Conservation (phyloP, 1,139 yeast genomes). For the Kodamaea ohmeri region DNA sequence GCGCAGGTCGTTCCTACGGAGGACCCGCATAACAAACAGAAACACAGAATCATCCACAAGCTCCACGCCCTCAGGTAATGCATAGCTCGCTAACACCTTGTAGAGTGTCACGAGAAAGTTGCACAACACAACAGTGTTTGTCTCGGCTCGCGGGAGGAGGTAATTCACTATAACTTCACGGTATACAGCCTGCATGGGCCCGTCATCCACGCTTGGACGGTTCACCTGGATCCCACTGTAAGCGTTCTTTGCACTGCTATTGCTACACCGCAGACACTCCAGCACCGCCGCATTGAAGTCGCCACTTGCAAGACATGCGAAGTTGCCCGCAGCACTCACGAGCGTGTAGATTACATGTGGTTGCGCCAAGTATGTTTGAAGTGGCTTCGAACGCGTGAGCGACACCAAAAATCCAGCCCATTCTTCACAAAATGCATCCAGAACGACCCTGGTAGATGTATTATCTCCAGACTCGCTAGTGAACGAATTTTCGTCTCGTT, state of each 20-base stretch:
- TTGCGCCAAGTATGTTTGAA: slow-evolving; percentile 9
- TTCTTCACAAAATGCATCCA: too few species aligned
- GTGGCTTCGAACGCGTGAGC: slow-evolving; percentile 10
- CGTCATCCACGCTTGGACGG: slow-evolving; percentile 24
- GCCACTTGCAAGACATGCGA: slow-evolving; percentile 39
- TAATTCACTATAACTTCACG: slow-evolving; percentile 24
- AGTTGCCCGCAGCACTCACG: slow-evolving; percentile 41
- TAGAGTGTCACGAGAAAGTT: slow-evolving; percentile 46
- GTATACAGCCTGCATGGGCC: slow-evolving; percentile 23
- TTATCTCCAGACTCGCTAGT: too few species aligned
- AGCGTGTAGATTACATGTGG: slow-evolving; percentile 25
- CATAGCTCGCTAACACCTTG: slow-evolving; percentile 46
- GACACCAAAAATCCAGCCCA: slow-evolving; percentile 27
- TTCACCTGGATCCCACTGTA: slow-evolving; percentile 3
- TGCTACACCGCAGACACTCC: slow-evolving; percentile 45
- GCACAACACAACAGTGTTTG: slow-evolving; percentile 31
- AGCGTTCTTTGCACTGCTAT: slow-evolving; percentile 20
- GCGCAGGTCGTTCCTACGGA: slow-evolving; percentile 33
- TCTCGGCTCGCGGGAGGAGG: slow-evolving; percentile 17
- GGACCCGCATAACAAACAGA: slow-evolving; percentile 21
- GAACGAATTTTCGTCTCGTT: background rate
- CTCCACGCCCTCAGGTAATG: slow-evolving; percentile 14
- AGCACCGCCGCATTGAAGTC: slow-evolving; percentile 28
- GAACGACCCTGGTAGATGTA: too few species aligned
- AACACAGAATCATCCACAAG: slow-evolving; percentile 22